Evolutionary conservation across 768 basidiomycete species (phyloP), one percentile per base, ranked within the genome.

Genomic region (Coprinellus micaceus): DNA sequence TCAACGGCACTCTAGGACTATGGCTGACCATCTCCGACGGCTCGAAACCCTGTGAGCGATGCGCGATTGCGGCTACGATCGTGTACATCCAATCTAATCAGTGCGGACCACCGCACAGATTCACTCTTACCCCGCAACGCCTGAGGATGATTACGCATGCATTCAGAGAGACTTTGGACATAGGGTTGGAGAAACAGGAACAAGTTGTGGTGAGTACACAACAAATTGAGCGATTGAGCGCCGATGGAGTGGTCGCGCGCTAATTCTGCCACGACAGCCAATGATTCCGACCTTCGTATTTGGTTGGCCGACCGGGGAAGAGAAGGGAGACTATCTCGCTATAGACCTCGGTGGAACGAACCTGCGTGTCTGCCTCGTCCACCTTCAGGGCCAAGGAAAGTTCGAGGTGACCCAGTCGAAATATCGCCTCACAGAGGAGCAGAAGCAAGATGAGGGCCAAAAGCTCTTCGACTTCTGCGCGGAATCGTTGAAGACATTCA

Each of bases 281-380:
- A 93, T 94, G 97, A 92, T 98, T 52, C 97, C 97, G 3, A 95
- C 97, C 0, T 99, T 78, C 69, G 97, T 98, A 48, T 98, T 98
- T 63, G 90, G 89, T 25, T 98, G 93, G 89, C 97, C 97, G 5
- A 83, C 86, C 10, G 93, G 95, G 3, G 72, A 89, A 57, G 97
- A 99, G 75, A 79, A 76, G 12, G 96, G 97, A 11, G 88, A 94
- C 53, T 97, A 79, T 70, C 85, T 98, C 36, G 94, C 97, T 7
- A 74, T 99, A 29, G 91, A 94, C 71, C 86, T 94, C 33, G 91
- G 90, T 89, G 95, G 95, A 30, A 98, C 96, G 22, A 98, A 99
- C 67, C 82, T 99, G n/a, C 94, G 97, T 43, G 97, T 98, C 43
- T 99, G 97, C 74, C 87, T 97, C 43, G 96, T 99, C 49, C 90